These are phyloP conservation scores for Penicillium sp. DNA, from an alignment of 2,329 filamentous ascomycete species.

Conservation along the genomic window DNA sequence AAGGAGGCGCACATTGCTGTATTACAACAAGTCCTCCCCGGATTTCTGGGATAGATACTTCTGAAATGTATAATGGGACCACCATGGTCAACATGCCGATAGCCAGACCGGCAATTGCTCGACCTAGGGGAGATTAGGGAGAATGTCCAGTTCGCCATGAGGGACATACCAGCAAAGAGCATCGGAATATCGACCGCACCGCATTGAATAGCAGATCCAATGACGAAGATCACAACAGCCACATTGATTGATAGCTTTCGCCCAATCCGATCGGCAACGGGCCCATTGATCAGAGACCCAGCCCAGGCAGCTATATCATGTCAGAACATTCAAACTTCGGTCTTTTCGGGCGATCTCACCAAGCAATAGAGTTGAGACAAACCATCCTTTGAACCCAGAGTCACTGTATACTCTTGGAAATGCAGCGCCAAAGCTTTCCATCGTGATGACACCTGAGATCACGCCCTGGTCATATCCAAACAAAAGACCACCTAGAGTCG, in stretches of 20 bases:
- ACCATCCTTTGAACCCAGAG: constrained; percentile 53
- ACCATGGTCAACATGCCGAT: constrained; percentile 48
- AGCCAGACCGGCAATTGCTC: constrained; percentile 47
- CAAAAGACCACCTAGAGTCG: constrained; percentile 44
- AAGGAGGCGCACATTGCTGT: constrained; percentile 33
- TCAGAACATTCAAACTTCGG: neutral
- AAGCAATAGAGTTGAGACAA: constrained; percentile 51
- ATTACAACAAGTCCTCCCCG: constrained; percentile 39
- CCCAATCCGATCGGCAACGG: constrained; percentile 52
- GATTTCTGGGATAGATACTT: constrained; percentile 43
- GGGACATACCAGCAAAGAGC: constrained; percentile 46
- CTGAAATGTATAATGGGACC: constrained; percentile 55
- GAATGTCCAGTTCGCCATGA: neutral
- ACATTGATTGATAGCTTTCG: constrained; percentile 53
- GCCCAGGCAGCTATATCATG: constrained; percentile 46
- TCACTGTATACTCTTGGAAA: constrained; percentile 45
- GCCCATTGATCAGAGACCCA: constrained; percentile 49
- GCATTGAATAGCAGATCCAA: constrained; percentile 51
- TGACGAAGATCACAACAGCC: constrained; percentile 52
- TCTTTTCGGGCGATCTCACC: constrained; percentile 22
- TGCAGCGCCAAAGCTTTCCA: constrained; percentile 45
- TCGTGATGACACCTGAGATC: constrained; percentile 48
- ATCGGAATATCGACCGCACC: constrained; percentile 42
- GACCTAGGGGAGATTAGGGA: constrained; percentile 23
- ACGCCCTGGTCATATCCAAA: constrained; percentile 54